Percentiles rank a stretch among this genome's conserved stretches.
Conservation (phyloP, 2,329 filamentous ascomycete species). For the Colletotrichum agaves region DNA sequence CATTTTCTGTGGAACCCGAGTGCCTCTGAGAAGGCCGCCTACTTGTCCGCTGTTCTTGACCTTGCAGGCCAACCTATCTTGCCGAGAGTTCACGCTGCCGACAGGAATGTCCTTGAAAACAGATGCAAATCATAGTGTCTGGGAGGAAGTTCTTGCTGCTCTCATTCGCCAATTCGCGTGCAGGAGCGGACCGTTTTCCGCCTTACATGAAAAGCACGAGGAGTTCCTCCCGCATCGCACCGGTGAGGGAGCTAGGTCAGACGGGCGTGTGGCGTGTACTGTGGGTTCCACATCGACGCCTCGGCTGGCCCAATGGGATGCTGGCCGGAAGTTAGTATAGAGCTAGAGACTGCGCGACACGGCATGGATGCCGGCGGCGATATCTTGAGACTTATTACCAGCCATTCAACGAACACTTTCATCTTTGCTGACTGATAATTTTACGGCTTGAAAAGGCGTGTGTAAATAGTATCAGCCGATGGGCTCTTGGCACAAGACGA, state of each 20-base stretch:
- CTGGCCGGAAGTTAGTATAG: slow-evolving; percentile 5
- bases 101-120: slow-evolving; percentile 27
- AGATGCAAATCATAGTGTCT: slow-evolving; percentile 26
- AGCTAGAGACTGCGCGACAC: slow-evolving; percentile 22
- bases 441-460: not conserved
- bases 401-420: slow-evolving; percentile 1
- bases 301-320: slow-evolving; percentile 29
- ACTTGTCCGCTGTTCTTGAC: not conserved
- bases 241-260: slow-evolving; percentile 19
- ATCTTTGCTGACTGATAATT: slow-evolving; percentile 7
- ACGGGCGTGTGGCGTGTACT: slow-evolving; percentile 16
- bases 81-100: not conserved
- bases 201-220: slow-evolving; percentile 37
- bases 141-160: slow-evolving; percentile 7
- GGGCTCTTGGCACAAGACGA: not conserved
- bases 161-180: slow-evolving; percentile 30
- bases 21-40: no score
- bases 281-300: slow-evolving; percentile 27
- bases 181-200: slow-evolving; percentile 38
- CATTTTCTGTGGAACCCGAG: no score
- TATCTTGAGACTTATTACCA: not conserved
- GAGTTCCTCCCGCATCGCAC: slow-evolving; percentile 32
- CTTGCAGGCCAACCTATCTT: not conserved
- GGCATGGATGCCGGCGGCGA: slow-evolving; percentile 13
- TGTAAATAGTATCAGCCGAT: not conserved